Evolutionary conservation across 192 early-diverging fungal genomes (phyloP), one percentile per base, ranked within the genome.

Genomic region (Dimargaris cristalligena): DNA sequence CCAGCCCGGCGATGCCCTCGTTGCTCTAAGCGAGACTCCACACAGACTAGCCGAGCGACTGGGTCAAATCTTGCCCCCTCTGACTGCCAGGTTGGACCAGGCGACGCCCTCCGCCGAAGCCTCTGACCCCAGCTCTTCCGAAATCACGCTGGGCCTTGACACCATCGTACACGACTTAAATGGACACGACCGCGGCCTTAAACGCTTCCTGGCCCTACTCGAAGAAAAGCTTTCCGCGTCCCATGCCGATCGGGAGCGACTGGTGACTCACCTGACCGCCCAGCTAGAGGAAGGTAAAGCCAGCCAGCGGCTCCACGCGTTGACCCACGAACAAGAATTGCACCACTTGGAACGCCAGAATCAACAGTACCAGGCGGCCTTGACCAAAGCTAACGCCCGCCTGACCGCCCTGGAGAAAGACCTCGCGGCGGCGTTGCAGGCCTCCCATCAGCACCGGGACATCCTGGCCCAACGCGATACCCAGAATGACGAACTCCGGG

Each of bases 291-390:
- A 35, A n/a, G 34, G 34, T 34, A 57, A 57, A 35, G 55, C 55
- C 35, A 26, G n/a, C 33, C 32, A 57, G 2, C 55, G 55, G 34
- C 26, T 57, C 34, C 34, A 25, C 34, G 34, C 32, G 22, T 22
- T 57, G 34, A 57, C 55, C 34, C 55, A 57, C 55, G 55, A 57
- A n/a, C 55, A 57, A 6, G 55, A 35, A 3, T 11, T 57, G 34
- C 55, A 57, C n/a, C 16, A 18, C 28, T 35, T 57, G 33, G 22
- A 57, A 20, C 22, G n/a, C 18, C 55, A 35, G 55, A 20, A 38
- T 20, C n/a, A n/a, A n/a, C 34, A 31, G 18, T n/a, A 16, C 10
- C 55, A 57, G 55, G 33, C 4, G 33, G 26, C 35, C 23, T 34
- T 38, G 34, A 26, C 3, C 18, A 3, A n/a, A 35, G n/a, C 18